Evolutionary conservation across 2,329 filamentous ascomycete species (phyloP).

Genomic region (Aspergillus ruber): DNA sequence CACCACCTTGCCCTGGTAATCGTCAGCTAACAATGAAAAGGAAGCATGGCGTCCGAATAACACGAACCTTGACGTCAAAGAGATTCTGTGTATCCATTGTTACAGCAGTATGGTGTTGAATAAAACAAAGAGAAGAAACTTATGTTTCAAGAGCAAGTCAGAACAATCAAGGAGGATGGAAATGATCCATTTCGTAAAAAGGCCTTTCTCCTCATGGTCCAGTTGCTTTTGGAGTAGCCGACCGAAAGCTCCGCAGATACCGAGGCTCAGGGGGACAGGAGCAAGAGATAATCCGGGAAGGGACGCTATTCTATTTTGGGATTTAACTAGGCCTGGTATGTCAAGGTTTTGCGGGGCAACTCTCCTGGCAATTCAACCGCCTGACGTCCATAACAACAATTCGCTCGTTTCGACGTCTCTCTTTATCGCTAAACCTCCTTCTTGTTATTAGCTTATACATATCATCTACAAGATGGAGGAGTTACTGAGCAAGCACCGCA

Average conservation of each 20-base stretch:
- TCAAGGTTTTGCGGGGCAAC: conserved; percentile 26
- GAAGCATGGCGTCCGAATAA: background rate
- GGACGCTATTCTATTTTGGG: conserved; percentile 15
- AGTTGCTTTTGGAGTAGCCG: conserved; percentile 10
- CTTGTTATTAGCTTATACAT: background rate
- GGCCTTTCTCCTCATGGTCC: background rate
- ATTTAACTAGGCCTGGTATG: conserved; percentile 18
- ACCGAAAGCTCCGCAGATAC: conserved; percentile 16
- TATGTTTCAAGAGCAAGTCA: background rate
- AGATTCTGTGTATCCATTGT: conserved; percentile 51
- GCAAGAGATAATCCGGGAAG: conserved; percentile 7
- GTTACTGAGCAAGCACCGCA: conserved; percentile 72
- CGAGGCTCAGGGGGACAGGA: conserved; percentile 19
- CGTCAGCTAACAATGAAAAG: background rate
- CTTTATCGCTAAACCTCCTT: background rate
- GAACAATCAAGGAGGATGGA: background rate
- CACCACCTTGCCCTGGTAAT: conserved; percentile 38
- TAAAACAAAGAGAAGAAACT: background rate
- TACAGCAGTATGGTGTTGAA: background rate
- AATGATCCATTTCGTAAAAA: background rate
- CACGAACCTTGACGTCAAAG: conserved; percentile 54
- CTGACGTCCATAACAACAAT: conserved; percentile 3
- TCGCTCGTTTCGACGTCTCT: background rate
- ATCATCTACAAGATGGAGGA: conserved; percentile 56
- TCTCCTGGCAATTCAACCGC: background rate